Evolutionary conservation across 202 grass and related monocot species (phyloP), one percentile per base, ranked within the genome.

Genomic region (Bolboschoenoplectus hybrid): DNA sequence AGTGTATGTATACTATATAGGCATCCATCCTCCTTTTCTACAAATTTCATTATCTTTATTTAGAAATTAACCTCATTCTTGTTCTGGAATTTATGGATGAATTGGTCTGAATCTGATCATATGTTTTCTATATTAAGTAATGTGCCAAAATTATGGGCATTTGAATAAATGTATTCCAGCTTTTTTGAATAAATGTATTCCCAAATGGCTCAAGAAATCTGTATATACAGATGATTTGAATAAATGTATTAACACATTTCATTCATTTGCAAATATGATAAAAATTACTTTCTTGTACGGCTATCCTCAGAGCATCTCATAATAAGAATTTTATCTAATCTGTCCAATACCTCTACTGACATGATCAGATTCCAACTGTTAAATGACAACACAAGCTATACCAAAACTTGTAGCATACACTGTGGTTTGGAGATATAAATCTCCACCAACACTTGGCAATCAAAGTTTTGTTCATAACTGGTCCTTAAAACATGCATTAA

Each of bases 51-150:
- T 76, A 47, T 49, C 50, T 77, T 77, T 49, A 34, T 49, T 77
- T 77, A 20, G 50, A 49, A 26, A 68, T 26, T 26, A 26, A 26
- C 38, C 10, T 6, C 38, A 16, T 41, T 68, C 35, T 68, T 43
- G 10, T 4, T 67, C 1, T 9, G 11, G 4, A 9, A 3, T 17
- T 67, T 67, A 38, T 67, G 65, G 4, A 41, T 41, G 65, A 40
- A 41, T 40, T 39, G 35, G 12, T 1, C 16, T 68, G 43, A 68
- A 41, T 68, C 11, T 68, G 5, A 41, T 5, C 45, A 45, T 51
- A 74, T 74, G 68, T 74, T 74, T 74, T 74, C 17, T 11, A 50
- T 35, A 74, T 51, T 35, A 46, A 19, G 2, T 77, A 56, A 40
- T 41, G 14, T 79, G 14, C 36, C 8, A 12, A 74, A 50, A 7